A percentile compares a stretch with the other conserved stretches of the same genome.
Evolutionary conservation across 2,329 filamentous ascomycete species (phyloP).

Genomic region (Podosphaera xanthii): DNA sequence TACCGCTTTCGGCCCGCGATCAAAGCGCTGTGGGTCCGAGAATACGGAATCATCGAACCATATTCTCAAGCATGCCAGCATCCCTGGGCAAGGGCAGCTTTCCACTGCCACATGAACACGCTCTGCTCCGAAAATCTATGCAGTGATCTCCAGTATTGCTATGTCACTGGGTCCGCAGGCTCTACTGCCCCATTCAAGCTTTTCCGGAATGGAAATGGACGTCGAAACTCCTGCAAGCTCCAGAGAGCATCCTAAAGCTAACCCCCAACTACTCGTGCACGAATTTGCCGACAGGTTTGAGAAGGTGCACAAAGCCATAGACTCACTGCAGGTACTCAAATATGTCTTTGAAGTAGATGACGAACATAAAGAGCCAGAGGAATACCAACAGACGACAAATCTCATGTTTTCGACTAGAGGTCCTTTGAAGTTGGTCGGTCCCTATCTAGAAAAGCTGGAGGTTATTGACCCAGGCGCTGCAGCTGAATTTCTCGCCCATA

Average conservation of each 20-base stretch:
- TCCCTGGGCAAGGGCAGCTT: no score
- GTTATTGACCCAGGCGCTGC: no score
- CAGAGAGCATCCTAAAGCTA: neutral
- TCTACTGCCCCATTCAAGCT: neutral
- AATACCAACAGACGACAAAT: neutral
- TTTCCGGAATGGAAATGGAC: neutral
- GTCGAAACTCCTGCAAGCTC: neutral
- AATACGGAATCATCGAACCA: no score
- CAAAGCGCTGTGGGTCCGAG: no score
- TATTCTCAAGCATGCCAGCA: no score
- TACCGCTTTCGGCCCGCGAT: no score
- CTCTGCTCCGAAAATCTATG: no score
- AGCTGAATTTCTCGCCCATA: no score
- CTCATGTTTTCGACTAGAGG: neutral
- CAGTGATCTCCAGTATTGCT: neutral
- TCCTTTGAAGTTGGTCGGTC: neutral
- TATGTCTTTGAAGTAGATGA: neutral
- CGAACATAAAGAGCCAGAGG: neutral
- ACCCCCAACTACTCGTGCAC: no score
- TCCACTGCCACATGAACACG: no score
- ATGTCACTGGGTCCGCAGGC: neutral
- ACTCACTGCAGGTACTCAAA: neutral
- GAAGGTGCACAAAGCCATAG: no score
- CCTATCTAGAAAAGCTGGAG: neutral
- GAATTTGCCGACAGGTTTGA: no score